These are phyloP conservation scores for Rubus idaeus DNA, from an alignment of 306 rosid species.

Conservation along the genomic window DNA sequence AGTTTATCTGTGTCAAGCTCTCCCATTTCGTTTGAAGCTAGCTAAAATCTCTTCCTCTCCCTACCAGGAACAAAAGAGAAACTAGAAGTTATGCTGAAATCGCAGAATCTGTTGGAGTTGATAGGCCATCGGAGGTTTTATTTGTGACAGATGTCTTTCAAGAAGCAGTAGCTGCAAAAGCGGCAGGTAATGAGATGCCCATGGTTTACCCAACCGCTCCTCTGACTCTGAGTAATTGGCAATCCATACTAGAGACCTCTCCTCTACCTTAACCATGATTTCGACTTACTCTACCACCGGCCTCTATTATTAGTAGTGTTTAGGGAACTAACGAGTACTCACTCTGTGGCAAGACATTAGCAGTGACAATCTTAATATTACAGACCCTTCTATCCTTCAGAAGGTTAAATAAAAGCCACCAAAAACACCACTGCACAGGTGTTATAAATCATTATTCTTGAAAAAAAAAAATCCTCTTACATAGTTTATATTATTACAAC, in stretches of 20 bases:
- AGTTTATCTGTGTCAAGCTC: conserved; percentile 2
- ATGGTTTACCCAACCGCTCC: background rate
- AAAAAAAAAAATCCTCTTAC: too few relatives aligned
- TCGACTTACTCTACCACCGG: background rate
- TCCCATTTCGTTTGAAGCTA: background rate
- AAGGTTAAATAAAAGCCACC: background rate
- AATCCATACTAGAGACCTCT: background rate
- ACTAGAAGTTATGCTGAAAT: conserved; percentile 70
- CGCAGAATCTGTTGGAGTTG: conserved; percentile 72
- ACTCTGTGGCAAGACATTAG: background rate
- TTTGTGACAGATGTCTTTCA: conserved; percentile 82
- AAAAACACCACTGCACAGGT: background rate
- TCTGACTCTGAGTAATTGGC: background rate
- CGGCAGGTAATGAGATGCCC: conserved; percentile 60
- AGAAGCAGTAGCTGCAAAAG: conserved; percentile 94
- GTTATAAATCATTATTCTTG: background rate
- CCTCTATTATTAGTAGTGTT: background rate
- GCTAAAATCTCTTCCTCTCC: background rate
- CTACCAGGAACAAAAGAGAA: conserved; percentile 82
- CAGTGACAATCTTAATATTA: background rate
- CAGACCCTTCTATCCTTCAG: background rate
- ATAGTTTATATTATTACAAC: too few relatives aligned
- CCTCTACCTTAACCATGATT: background rate
- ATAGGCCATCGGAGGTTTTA: conserved; percentile 75
- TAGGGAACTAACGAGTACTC: background rate